Conservation (phyloP, 148 eudicot genomes). For the Amaranthus cruentus region DNA sequence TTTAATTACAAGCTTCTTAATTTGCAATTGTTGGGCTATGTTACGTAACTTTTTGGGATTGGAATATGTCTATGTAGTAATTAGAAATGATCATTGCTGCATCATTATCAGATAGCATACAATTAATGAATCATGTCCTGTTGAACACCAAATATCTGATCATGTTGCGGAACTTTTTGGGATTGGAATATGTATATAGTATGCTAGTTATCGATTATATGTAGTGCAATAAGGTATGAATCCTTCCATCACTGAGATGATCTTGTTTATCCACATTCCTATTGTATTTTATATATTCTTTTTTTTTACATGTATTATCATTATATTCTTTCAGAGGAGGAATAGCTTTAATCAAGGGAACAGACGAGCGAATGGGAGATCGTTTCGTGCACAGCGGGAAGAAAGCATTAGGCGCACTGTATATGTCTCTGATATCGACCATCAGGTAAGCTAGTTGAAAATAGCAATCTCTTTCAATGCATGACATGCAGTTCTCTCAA, state of each 20-base stretch:
- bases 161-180: neutral
- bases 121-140: neutral
- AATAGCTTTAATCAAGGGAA: constrained; percentile 52
- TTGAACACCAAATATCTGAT: neutral
- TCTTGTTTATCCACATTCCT: constrained; percentile 1
- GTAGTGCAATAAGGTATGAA: neutral
- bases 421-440: constrained; percentile 88
- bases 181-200: too few relatives aligned
- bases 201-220: neutral
- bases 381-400: constrained; percentile 77
- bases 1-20: neutral
- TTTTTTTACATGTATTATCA: neutral
- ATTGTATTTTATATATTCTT: neutral
- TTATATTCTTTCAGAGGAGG: constrained; percentile 43
- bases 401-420: constrained; percentile 88
- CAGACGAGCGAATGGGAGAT: constrained; percentile 61
- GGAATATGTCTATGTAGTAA: neutral
- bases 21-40: neutral
- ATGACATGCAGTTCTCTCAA: neutral
- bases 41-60: neutral
- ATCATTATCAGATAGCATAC: neutral
- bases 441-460: constrained; percentile 45
- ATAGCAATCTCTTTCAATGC: neutral
- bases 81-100: neutral
- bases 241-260: neutral